These are phyloP conservation scores for Myrmaecium sp. DNA, from an alignment of 2,329 filamentous ascomycete genomes.

Conservation along the genomic window DNA sequence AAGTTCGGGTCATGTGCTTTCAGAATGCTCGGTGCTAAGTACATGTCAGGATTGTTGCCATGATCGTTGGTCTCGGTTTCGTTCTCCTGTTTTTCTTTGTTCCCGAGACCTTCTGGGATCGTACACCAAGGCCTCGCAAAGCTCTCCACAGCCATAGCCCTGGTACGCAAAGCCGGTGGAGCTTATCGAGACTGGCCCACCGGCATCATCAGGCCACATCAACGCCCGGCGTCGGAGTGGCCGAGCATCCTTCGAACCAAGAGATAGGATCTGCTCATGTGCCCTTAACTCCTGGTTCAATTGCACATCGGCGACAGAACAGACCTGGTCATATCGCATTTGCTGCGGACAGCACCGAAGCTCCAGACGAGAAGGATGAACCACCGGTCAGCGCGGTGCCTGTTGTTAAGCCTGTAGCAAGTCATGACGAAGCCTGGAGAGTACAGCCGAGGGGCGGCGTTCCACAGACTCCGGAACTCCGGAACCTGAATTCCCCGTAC, in stretches of 20 bases:
- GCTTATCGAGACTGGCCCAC: no score
- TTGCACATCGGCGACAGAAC: constrained; percentile 10
- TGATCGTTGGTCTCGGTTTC: constrained; percentile 56
- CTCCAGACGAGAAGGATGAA: neutral
- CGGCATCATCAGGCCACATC: constrained; percentile 1
- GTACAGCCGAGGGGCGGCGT: constrained; percentile 8
- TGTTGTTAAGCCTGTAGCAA: constrained; percentile 1
- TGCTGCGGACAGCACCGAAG: constrained; percentile 12
- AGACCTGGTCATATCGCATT: constrained; percentile 40
- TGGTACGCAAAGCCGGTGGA: no score
- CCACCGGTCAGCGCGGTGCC: constrained; percentile 4
- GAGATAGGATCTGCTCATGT: neutral
- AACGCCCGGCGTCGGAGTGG: constrained; percentile 7
- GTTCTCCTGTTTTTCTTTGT: constrained; percentile 74
- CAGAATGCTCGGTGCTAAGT: constrained; percentile 1
- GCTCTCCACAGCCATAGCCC: constrained; percentile 7
- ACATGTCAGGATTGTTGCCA: constrained; percentile 52
- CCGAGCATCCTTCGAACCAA: constrained; percentile 2
- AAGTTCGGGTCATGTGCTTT: constrained; percentile 13
- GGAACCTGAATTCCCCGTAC: constrained; percentile 21
- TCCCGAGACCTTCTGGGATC: constrained; percentile 91
- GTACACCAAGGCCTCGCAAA: constrained; percentile 44
- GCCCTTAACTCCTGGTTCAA: neutral
- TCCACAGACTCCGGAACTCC: constrained; percentile 16
- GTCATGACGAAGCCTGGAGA: constrained; percentile 3